Percentiles rank a stretch among this genome's conserved stretches.
These are phyloP conservation scores for Aspergillus novoparasiticus DNA, from an alignment of 2,329 filamentous ascomycete species.

Conservation along the genomic window DNA sequence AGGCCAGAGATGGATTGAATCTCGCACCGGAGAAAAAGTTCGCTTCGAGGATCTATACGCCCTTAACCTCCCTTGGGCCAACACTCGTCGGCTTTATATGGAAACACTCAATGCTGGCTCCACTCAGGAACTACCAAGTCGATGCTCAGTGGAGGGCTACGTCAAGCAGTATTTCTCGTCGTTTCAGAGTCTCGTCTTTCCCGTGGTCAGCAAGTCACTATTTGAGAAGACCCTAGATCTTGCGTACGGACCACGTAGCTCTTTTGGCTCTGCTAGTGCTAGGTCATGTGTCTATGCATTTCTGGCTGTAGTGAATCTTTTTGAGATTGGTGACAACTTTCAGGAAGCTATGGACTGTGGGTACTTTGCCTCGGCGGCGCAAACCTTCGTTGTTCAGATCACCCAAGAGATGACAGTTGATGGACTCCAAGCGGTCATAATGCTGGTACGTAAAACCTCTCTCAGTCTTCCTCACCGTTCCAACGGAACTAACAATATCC, in stretches of 20 bases:
- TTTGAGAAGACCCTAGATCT: conserved; percentile 14
- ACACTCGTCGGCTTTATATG: not conserved
- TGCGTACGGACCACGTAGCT: conserved; percentile 5
- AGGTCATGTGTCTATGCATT: conserved; percentile 16
- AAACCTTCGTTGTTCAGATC: conserved; percentile 6
- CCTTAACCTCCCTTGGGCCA: conserved; percentile 5
- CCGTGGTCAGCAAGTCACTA: conserved; percentile 15
- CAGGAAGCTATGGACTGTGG: conserved; percentile 13
- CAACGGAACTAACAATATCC: not conserved
- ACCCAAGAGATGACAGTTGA: conserved; percentile 19
- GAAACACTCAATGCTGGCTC: too few relatives aligned
- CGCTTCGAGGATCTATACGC: conserved; percentile 4
- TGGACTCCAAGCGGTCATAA: conserved; percentile 16
- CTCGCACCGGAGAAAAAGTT: conserved; percentile 6
- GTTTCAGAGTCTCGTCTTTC: conserved; percentile 15
- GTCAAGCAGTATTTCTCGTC: conserved; percentile 9
- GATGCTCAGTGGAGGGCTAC: too few relatives aligned
- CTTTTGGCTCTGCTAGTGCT: conserved; percentile 10
- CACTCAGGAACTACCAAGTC: too few relatives aligned
- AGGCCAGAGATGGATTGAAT: conserved; percentile 9
- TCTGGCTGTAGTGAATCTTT: conserved; percentile 8
- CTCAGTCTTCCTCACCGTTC: too few relatives aligned
- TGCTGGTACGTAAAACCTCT: conserved; percentile 9
- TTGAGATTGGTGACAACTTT: conserved; percentile 9
- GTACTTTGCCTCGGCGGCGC: conserved; percentile 13